Evolutionary conservation across 768 basidiomycete genomes (phyloP), one percentile per base, ranked within the genome.

Genomic region (Cystobasidium ongulense): DNA sequence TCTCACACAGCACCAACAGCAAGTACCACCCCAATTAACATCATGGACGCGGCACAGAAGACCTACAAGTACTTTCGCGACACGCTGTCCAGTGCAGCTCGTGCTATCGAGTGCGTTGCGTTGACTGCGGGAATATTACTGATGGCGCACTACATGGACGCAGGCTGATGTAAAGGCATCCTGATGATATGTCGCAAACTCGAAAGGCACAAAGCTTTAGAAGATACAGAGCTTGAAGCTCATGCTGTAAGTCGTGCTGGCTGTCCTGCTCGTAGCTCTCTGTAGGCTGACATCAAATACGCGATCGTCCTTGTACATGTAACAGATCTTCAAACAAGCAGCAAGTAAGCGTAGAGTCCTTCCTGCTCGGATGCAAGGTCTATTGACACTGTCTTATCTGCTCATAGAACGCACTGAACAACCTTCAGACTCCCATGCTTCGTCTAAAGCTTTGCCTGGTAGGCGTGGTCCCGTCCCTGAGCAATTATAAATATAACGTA

Each of bases 31-130:
- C n/a, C n/a, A n/a, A n/a, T n/a, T n/a, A n/a, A n/a, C 25, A 64
- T n/a, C 18, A 64, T 64, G 63, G 13, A 64, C 31, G 39, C 63
- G 2, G 63, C 63, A 18, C 36, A 38, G 18, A 64, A 64, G 63
- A 64, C 63, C 8, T 64, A 39, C 41, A 8, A 35, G 27, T 46
- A 8, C 63, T 64, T 64, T 27, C 63, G 63, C 15, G 38, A 64
- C 63, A 46, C 41, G 27, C 36, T 64, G 27, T 27, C 63, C 2
- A 27, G 13, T 46, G 35, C 35, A 15, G 63, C 63, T 13, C 25
- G 29, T 36, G 36, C 25, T 27, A 35, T 46, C 31, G 63, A 38
- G 63, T 64, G 38, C 23, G 63, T 64, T 27, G 57, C n/a, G 29
- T 13, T n/a, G 11, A 31, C 31, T 57, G 31, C 31, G 23, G 61